phyloP scores from a whole-genome alignment of 345 rosid genomes.

The Cardamine chenopodiifolia region DNA sequence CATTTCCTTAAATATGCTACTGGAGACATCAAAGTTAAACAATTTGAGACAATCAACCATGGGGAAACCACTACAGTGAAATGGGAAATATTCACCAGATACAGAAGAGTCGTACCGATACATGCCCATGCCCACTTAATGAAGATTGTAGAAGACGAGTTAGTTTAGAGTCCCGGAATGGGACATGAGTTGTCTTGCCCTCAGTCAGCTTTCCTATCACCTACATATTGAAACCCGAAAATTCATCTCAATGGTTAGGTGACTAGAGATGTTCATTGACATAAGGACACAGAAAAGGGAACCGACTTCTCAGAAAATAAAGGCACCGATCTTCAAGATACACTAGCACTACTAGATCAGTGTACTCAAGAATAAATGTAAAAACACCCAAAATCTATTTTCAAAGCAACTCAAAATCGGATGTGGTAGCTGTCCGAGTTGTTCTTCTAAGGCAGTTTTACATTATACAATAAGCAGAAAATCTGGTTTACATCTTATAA shows the following conservation, averaged over 20 bases:
- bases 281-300: constrained; percentile 20
- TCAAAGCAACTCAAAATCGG: constrained; percentile 3
- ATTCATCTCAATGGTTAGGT: not conserved
- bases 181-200: constrained; percentile 98
- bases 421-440: constrained; percentile 16
- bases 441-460: not conserved
- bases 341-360: constrained; percentile 8
- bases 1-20: constrained; percentile 8
- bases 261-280: constrained; percentile 20
- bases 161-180: constrained; percentile 96
- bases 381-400: constrained; percentile 1
- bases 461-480: not conserved
- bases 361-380: constrained; percentile 6
- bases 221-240: constrained; percentile 48
- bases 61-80: constrained; percentile 18
- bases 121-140: constrained; percentile 95
- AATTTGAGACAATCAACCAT: not conserved
- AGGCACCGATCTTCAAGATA: constrained; percentile 12
- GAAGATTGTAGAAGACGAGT: constrained; percentile 99
- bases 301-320: constrained; percentile 13
- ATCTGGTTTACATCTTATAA: not conserved
- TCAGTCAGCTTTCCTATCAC: constrained; percentile 99
- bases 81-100: constrained; percentile 31
- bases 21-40: constrained; percentile 14
- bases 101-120: constrained; percentile 71